Evolutionary conservation across 2,329 filamentous ascomycete species (phyloP).

Genomic region (Fusarium cicatricum): DNA sequence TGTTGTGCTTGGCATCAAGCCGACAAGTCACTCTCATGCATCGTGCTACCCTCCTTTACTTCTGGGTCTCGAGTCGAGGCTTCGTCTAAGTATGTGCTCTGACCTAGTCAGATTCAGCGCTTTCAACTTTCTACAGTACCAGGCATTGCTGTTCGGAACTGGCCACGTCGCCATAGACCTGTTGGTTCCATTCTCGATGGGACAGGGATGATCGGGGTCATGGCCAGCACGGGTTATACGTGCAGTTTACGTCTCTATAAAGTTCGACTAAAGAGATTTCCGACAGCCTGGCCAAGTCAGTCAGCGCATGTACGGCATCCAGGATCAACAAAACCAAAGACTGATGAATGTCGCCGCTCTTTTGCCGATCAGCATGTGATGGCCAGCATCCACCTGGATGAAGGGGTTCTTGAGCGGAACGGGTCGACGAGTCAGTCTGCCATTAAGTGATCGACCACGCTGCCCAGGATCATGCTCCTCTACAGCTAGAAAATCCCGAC

Average conservation of each 20-base stretch:
- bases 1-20: conserved; percentile 27
- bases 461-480: conserved; percentile 26
- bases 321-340: conserved; percentile 20
- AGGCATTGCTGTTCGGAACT: no score
- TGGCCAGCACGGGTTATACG: not conserved
- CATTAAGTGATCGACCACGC: conserved; percentile 4
- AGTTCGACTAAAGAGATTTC: not conserved
- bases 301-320: conserved; percentile 19
- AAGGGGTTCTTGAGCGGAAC: conserved; percentile 11
- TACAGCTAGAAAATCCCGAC: conserved; percentile 33
- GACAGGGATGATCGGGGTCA: not conserved
- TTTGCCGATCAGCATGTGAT: conserved; percentile 26
- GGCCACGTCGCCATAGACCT: conserved; percentile 6
- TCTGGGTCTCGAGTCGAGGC: conserved; percentile 16
- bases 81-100: conserved; percentile 29
- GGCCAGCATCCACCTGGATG: conserved; percentile 4
- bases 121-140: no score
- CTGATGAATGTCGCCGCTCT: not conserved
- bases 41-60: conserved; percentile 7
- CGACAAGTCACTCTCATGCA: conserved; percentile 11
- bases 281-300: not conserved
- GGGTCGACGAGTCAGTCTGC: conserved; percentile 15
- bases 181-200: no score
- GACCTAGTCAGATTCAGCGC: conserved; percentile 7
- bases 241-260: conserved; percentile 21